Conservation (phyloP, 371 early-diverging fungal species). For the Actinomortierella ambigua region DNA sequence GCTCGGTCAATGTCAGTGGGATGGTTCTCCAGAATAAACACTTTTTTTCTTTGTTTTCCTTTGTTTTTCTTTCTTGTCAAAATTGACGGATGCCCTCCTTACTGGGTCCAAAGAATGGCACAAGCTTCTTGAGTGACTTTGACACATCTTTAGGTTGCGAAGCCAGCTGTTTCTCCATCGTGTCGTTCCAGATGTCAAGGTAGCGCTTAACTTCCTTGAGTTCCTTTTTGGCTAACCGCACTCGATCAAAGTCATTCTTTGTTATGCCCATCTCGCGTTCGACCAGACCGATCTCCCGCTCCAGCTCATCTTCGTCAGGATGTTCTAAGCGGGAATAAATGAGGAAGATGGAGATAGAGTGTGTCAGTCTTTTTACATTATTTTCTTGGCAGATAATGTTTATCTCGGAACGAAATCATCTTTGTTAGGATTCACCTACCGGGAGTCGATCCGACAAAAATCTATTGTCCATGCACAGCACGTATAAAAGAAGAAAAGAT, state of each 20-base stretch:
- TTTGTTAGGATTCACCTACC: constrained; percentile 23
- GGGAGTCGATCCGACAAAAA: constrained; percentile 43
- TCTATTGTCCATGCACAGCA: constrained; percentile 20
- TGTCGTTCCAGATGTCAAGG: constrained; percentile 44
- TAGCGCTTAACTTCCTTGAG: constrained; percentile 39
- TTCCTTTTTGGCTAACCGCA: constrained; percentile 31
- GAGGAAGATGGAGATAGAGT: background rate
- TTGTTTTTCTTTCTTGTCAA: background rate
- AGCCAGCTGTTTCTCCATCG: constrained; percentile 41
- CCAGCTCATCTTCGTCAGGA: constrained; percentile 31
- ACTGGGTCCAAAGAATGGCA: constrained; percentile 40
- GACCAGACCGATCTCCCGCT: constrained; percentile 24
- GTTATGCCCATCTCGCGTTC: too few relatives aligned
- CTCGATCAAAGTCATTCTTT: constrained; percentile 34
- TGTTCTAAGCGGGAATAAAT: constrained; percentile 15
- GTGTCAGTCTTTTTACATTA: background rate
- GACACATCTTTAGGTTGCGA: constrained; percentile 37
- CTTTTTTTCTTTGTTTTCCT: background rate
- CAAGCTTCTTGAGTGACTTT: constrained; percentile 41
- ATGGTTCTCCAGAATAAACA: too few relatives aligned
- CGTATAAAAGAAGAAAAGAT: too few relatives aligned
- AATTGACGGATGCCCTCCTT: constrained; percentile 3
- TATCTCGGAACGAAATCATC: too few relatives aligned
- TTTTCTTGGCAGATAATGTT: background rate
- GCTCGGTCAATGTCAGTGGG: too few relatives aligned